These are phyloP conservation scores for Ascochyta viciae-villosae DNA, from an alignment of 2,329 filamentous ascomycete species.

Conservation along the genomic window DNA sequence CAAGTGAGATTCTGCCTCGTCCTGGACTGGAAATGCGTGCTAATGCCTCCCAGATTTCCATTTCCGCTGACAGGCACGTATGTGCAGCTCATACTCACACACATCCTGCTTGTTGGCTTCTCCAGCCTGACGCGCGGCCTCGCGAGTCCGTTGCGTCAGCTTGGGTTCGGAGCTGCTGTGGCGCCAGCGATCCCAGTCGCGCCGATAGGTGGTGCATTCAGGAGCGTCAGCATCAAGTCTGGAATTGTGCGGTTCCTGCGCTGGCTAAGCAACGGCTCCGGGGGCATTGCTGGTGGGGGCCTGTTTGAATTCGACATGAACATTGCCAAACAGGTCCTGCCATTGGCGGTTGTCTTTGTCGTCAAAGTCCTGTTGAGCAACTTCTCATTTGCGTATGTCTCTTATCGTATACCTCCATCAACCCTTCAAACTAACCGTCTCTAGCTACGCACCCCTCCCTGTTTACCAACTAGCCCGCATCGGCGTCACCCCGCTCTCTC, in stretches of 20 bases:
- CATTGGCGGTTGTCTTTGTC: conserved; percentile 58
- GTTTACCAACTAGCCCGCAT: conserved; percentile 62
- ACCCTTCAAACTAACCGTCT: conserved; percentile 12
- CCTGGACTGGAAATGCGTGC: conserved; percentile 4
- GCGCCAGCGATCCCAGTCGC: conserved; percentile 51
- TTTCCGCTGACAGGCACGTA: conserved; percentile 61
- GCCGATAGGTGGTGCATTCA: conserved; percentile 40
- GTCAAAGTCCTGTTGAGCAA: conserved; percentile 61
- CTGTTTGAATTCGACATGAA: conserved; percentile 60
- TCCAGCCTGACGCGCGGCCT: conserved; percentile 58
- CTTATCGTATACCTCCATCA: neutral
- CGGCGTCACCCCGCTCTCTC: conserved; percentile 57
- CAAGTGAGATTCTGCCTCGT: conserved; percentile 36
- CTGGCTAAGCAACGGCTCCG: conserved; percentile 51
- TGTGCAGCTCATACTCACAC: conserved; percentile 59
- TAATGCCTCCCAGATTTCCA: conserved; percentile 53
- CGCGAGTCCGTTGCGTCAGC: conserved; percentile 49
- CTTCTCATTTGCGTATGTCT: conserved; percentile 59
- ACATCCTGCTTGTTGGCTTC: conserved; percentile 56
- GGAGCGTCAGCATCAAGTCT: conserved; percentile 33
- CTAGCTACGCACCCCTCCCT: conserved; percentile 58
- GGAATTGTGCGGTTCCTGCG: conserved; percentile 36
- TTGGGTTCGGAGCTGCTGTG: conserved; percentile 55
- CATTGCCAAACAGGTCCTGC: conserved; percentile 57
- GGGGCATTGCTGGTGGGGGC: conserved; percentile 61